Evolutionary conservation across 2,329 filamentous ascomycete genomes (phyloP).

Genomic region (Chalaropsis thielavioides): DNA sequence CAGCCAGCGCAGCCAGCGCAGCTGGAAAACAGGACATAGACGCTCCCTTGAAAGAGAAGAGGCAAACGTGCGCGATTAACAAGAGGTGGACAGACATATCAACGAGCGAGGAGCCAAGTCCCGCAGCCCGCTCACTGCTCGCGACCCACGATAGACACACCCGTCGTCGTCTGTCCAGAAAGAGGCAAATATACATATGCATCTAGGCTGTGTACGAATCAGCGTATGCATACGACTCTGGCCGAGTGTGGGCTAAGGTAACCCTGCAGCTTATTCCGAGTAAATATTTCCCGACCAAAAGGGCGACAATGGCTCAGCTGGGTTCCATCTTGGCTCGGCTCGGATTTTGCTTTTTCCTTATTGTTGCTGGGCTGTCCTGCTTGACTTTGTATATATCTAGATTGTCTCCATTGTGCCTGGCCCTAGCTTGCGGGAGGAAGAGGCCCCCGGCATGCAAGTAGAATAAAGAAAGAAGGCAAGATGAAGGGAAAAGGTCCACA

Average conservation of each 20-base stretch:
- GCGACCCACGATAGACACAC: neutral
- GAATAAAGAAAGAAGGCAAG: neutral
- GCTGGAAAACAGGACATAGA: neutral
- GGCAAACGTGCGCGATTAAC: conserved; percentile 1
- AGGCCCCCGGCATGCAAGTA: neutral
- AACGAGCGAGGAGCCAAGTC: neutral
- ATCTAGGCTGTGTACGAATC: neutral
- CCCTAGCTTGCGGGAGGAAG: conserved; percentile 1
- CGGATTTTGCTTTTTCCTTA: neutral
- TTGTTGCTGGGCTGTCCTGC: neutral
- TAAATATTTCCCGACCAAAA: neutral
- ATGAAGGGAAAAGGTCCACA: neutral
- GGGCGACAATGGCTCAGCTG: neutral
- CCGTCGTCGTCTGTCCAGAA: neutral
- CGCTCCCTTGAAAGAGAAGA: neutral
- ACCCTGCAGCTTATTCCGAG: conserved; percentile 1
- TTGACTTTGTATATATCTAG: neutral
- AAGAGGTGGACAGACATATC: neutral
- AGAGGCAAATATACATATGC: neutral
- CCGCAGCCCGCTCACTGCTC: neutral
- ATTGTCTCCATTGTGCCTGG: neutral
- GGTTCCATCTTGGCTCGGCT: neutral
- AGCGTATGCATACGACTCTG: neutral
- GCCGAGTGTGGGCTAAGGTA: neutral
- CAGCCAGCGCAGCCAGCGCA: neutral